Evolutionary conservation across 805 yeast species (phyloP), one percentile per base, ranked within the genome.

Genomic region (Kregervanrija fluxuum): DNA sequence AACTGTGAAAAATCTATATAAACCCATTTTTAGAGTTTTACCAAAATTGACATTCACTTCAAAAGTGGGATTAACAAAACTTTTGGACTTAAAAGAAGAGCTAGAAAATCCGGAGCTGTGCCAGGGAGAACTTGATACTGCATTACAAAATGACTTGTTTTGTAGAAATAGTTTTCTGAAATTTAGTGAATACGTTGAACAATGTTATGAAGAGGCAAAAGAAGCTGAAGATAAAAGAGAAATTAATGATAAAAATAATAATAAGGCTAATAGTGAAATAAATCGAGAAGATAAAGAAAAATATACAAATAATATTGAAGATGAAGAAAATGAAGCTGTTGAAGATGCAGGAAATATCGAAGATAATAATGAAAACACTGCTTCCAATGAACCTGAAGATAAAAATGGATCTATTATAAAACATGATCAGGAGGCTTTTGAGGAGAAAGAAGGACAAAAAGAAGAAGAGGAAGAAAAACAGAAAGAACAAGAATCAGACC

Each of bases 1-100:
- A 3, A 67, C 77, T 5, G 72, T 75, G 33, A 80, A 76, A 49
- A 67, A 61, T 4, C 64, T 72, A 33, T 76, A 76, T 48, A 82
- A 75, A 48, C 68, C 79, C 33, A 66, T 85, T 1, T 57, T 83
- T 9, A 63, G 64, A 11, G 71, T 73, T 37, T 61, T 85, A 31
- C 65, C 70, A 22, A 77, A 75, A 49, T 65, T 85, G 14, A 57
- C 54, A 31, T 61, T 79, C 34, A 69, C 76, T 5, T 55, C 55
- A 37, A 37, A 48, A 11, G 51, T 50, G 15, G 59, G 57, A 2
- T 28, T 50, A 6, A 43, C 42, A 2, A 55, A 53, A 37, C 41
- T 60, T 12, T 40, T 59, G 12, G 55, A 54, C 8, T 49, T 63
- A 9, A 39, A 50, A 9, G 54, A 51, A 17, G 47, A 50, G 3